A percentile compares a stretch with the other conserved stretches of the same genome.
Conservation (phyloP, 2,329 filamentous ascomycete genomes). For the Aspergillus texensis region DNA sequence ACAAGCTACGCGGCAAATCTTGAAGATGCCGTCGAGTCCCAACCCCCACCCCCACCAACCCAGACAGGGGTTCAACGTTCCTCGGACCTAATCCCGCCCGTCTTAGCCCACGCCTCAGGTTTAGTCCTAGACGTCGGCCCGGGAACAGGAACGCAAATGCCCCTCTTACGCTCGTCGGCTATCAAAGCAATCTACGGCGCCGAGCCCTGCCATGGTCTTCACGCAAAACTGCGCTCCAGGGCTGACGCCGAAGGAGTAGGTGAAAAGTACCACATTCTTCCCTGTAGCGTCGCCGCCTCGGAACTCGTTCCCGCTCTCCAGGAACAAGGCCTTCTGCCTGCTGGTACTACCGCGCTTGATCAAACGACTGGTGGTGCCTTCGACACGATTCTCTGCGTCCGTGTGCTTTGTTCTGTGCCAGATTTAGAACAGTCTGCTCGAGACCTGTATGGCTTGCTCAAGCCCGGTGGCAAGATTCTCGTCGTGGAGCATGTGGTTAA, state of each 20-base stretch:
- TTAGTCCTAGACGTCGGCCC: constrained; percentile 55
- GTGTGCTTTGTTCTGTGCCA: constrained; percentile 59
- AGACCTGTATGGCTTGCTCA: constrained; percentile 54
- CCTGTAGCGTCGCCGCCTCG: constrained; percentile 50
- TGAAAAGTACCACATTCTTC: constrained; percentile 54
- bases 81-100: constrained; percentile 42
- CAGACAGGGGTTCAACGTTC: constrained; percentile 31
- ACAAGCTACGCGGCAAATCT: constrained; percentile 13
- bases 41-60: background rate
- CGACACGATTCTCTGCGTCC: constrained; percentile 57
- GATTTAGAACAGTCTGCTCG: constrained; percentile 48
- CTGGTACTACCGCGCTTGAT: constrained; percentile 13
- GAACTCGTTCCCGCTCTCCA: constrained; percentile 50
- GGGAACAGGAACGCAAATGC: constrained; percentile 55
- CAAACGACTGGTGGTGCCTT: constrained; percentile 42
- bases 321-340: constrained; percentile 43
- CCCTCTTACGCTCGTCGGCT: constrained; percentile 45
- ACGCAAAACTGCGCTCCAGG: constrained; percentile 46
- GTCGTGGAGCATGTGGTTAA: constrained; percentile 60
- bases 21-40: constrained; percentile 9
- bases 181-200: constrained; percentile 56
- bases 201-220: constrained; percentile 55
- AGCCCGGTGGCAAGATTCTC: constrained; percentile 58
- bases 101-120: constrained; percentile 45
- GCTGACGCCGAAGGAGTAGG: constrained; percentile 45